These are phyloP conservation scores for Pyrenula aspistea DNA, from an alignment of 495 filamentous ascomycete species.

Conservation along the genomic window DNA sequence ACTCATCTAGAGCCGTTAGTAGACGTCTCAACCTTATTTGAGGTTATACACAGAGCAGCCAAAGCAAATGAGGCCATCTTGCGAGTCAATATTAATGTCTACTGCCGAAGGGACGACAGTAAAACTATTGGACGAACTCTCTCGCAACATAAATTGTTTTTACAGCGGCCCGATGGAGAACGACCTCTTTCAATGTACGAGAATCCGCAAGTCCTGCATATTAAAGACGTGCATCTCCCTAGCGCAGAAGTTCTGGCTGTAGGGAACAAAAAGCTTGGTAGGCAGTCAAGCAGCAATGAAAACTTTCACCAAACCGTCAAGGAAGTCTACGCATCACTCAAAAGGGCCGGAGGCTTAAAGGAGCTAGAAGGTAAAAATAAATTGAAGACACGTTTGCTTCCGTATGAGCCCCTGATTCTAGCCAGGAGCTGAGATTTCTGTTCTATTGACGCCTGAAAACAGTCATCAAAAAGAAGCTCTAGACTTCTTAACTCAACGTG, in stretches of 20 bases:
- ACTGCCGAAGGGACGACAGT: not conserved
- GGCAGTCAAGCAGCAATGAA: not conserved
- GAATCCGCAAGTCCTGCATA: constrained; percentile 3
- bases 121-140: constrained; percentile 1
- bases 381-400: constrained; percentile 1
- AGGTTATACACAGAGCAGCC: not conserved
- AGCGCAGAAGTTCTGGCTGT: not conserved
- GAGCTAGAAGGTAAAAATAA: not conserved
- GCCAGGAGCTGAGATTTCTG: not conserved
- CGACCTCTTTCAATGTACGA: not conserved
- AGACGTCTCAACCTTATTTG: not conserved
- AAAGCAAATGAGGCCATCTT: not conserved
- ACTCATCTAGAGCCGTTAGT: not conserved
- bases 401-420: not conserved
- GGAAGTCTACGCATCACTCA: constrained; percentile 1
- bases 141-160: not conserved
- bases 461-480: constrained; percentile 6
- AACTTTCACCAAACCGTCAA: constrained; percentile 2
- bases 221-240: not conserved
- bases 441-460: not conserved
- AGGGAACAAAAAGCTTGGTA: not conserved
- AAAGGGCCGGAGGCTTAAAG: not conserved
- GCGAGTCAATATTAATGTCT: not conserved
- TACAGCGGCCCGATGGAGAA: constrained; percentile 1
- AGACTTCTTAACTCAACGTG: constrained; percentile 1